These are phyloP conservation scores for Globisporangium takayamanum DNA, from an alignment of 352 stramenopile genomes.

Conservation along the genomic window DNA sequence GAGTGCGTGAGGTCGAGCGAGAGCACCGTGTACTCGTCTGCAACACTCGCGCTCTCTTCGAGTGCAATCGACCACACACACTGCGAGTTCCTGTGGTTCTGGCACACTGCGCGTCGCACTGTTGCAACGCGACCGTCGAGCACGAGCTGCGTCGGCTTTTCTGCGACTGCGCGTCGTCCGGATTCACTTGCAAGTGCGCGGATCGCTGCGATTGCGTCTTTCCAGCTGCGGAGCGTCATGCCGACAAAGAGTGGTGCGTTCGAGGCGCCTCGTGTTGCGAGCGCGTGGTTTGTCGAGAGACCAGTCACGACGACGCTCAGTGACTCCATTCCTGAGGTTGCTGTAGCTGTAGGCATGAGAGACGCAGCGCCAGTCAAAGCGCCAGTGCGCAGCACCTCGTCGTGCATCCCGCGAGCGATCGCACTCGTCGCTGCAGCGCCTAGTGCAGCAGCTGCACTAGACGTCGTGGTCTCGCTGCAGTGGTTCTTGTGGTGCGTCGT, in stretches of 20 bases:
- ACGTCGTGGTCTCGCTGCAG: slow-evolving; percentile 21
- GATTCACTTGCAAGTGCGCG: slow-evolving; percentile 47
- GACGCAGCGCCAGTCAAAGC: not conserved
- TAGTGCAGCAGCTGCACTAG: not conserved
- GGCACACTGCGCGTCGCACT: slow-evolving; percentile 50
- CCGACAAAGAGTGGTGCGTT: slow-evolving; percentile 32
- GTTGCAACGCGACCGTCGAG: slow-evolving; percentile 37
- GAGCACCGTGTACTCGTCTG: slow-evolving; percentile 44
- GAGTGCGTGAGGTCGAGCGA: slow-evolving; percentile 56
- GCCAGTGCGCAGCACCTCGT: too few relatives aligned
- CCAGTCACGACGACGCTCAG: not conserved
- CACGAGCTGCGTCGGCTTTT: slow-evolving; percentile 41
- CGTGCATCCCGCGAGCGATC: too few relatives aligned
- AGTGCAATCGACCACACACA: slow-evolving; percentile 60
- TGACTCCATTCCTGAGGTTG: not conserved
- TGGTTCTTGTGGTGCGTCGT: slow-evolving; percentile 54
- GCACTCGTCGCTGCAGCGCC: too few relatives aligned
- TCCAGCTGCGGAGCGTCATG: slow-evolving; percentile 47
- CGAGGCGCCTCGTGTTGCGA: too few relatives aligned
- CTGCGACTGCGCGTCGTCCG: slow-evolving; percentile 44
- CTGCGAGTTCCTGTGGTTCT: slow-evolving; percentile 73
- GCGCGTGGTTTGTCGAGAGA: not conserved
- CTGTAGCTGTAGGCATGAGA: not conserved
- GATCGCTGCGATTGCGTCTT: slow-evolving; percentile 46
- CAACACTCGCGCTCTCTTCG: slow-evolving; percentile 32